Conservation (phyloP, 1,139 yeast genomes). For the Wickerhamiella infanticola region DNA sequence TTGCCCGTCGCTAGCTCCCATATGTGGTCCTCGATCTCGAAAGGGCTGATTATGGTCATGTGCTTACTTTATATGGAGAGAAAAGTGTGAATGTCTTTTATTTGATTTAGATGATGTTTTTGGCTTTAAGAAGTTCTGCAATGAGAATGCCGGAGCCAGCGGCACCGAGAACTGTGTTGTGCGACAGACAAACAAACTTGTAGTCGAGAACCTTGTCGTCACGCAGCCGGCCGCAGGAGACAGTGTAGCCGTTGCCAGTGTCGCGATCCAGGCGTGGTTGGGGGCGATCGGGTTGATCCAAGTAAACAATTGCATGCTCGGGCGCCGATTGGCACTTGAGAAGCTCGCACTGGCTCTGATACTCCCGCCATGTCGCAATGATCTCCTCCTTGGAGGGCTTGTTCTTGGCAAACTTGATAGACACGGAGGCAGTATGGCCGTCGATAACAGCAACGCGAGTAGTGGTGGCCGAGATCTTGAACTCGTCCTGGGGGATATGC, state of each 20-base stretch:
- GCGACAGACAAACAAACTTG: conserved; percentile 92
- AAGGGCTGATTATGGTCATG: neutral
- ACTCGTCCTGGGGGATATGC: conserved; percentile 49
- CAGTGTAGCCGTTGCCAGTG: conserved; percentile 89
- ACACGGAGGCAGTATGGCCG: conserved; percentile 94
- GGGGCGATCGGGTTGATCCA: conserved; percentile 87
- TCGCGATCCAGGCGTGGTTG: conserved; percentile 97
- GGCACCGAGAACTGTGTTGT: conserved; percentile 95
- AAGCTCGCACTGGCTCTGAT: conserved; percentile 68
- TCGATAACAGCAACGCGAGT: conserved; percentile 94
- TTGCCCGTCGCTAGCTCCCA: conserved; percentile 33
- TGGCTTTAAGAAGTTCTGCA: conserved; percentile 77
- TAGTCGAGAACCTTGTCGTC: conserved; percentile 84
- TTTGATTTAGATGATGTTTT: conserved; percentile 42
- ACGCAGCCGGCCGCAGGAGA: conserved; percentile 87
- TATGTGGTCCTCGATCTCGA: conserved; percentile 32
- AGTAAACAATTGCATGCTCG: conserved; percentile 72
- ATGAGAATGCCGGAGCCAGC: conserved; percentile 98
- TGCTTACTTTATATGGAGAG: neutral
- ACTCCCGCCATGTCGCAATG: conserved; percentile 52
- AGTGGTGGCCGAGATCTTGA: conserved; percentile 89
- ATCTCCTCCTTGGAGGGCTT: conserved; percentile 77
- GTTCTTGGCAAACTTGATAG: conserved; percentile 64
- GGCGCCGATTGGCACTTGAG: conserved; percentile 89
- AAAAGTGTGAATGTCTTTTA: neutral